Conservation (phyloP, 2,329 filamentous ascomycete species). For the Venturia oleaginea region DNA sequence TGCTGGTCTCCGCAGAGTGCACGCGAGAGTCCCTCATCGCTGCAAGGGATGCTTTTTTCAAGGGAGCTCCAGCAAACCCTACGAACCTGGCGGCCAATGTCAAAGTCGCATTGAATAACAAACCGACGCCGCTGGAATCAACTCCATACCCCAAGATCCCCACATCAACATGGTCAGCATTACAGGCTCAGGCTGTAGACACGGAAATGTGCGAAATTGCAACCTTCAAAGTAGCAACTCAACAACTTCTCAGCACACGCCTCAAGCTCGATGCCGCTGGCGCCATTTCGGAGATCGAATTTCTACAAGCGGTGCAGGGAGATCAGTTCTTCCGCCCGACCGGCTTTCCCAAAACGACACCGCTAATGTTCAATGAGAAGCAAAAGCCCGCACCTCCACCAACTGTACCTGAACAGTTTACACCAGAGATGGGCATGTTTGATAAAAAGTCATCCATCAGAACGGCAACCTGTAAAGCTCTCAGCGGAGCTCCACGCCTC, state of each 20-base stretch:
- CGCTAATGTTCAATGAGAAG: neutral
- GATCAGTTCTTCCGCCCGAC: constrained; percentile 14
- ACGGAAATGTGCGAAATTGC: constrained; percentile 13
- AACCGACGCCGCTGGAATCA: neutral
- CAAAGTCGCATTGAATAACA: constrained; percentile 12
- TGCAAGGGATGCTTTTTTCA: constrained; percentile 12
- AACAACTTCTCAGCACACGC: constrained; percentile 11
- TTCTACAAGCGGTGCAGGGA: constrained; percentile 13
- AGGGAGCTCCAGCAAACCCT: neutral
- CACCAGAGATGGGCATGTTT: constrained; percentile 6
- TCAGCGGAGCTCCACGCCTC: neutral
- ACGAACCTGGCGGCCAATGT: neutral
- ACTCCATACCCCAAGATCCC: constrained; percentile 9
- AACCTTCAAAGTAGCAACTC: constrained; percentile 8
- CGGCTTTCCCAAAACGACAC: constrained; percentile 12
- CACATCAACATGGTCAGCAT: neutral
- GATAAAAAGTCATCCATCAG: neutral
- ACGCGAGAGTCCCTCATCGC: neutral
- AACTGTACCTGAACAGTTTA: constrained; percentile 2
- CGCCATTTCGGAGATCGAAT: constrained; percentile 13
- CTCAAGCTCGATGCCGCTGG: constrained; percentile 9
- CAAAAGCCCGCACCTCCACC: constrained; percentile 10
- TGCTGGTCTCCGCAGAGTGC: constrained; percentile 3
- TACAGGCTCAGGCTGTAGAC: constrained; percentile 11
- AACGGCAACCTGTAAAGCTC: constrained; percentile 9